phyloP scores from a whole-genome alignment of 2,329 filamentous ascomycete genomes.

The Pyrenophora teres region DNA sequence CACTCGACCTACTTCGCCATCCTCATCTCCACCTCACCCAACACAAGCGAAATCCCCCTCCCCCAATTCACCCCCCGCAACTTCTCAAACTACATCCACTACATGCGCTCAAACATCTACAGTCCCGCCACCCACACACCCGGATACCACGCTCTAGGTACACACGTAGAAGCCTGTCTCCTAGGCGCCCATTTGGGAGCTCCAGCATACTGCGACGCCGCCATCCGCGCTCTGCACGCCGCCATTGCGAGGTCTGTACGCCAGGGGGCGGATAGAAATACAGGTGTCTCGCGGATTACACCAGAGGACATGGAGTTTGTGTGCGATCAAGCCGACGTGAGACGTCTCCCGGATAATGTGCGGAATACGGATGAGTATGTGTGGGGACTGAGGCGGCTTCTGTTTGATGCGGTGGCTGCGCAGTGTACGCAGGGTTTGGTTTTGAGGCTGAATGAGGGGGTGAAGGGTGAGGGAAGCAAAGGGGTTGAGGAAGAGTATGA shows the following conservation, averaged over 20 bases:
- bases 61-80: neutral
- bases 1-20: conserved; percentile 13
- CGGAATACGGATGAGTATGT: neutral
- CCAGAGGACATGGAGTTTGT: conserved; percentile 18
- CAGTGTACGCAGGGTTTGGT: conserved; percentile 7
- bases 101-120: conserved; percentile 26
- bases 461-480: too few relatives aligned
- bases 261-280: neutral
- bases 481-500: too few relatives aligned
- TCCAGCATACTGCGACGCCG: conserved; percentile 10
- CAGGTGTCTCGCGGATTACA: conserved; percentile 3
- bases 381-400: conserved; percentile 11
- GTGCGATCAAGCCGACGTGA: conserved; percentile 3
- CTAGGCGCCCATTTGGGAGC: conserved; percentile 18
- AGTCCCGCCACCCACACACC: conserved; percentile 4
- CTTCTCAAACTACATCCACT: conserved; percentile 27
- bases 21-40: neutral
- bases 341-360: neutral
- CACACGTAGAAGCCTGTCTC: conserved; percentile 10
- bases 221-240: conserved; percentile 12
- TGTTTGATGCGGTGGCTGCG: conserved; percentile 22
- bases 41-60: neutral
- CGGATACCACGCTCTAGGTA: conserved; percentile 11
- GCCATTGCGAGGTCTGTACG: conserved; percentile 12
- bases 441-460: too few relatives aligned